Evolutionary conservation across 2,329 filamentous ascomycete species (phyloP).

Genomic region (Didymella pinodella): DNA sequence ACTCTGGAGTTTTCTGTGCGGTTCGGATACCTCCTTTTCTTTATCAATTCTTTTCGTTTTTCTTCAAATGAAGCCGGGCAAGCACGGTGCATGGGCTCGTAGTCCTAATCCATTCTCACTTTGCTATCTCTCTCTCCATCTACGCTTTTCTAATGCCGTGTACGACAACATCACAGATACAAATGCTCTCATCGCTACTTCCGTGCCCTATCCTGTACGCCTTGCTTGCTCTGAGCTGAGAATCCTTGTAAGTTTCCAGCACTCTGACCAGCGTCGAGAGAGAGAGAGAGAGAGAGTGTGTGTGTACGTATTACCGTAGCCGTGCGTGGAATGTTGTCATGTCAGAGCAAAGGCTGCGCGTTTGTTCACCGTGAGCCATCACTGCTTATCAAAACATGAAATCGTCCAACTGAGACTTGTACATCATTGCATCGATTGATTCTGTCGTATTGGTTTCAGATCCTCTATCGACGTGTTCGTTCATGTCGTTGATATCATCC

Average conservation of each 20-base stretch:
- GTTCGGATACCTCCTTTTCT: slow-evolving; percentile 16
- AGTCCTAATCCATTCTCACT: slow-evolving; percentile 14
- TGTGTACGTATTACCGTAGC: too few species aligned
- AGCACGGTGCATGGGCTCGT: not conserved
- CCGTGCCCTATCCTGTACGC: too few species aligned
- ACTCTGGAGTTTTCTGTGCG: not conserved
- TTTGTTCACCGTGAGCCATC: not conserved
- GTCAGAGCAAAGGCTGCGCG: not conserved
- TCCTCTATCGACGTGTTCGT: slow-evolving; percentile 26
- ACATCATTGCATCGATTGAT: not conserved
- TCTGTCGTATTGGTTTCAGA: slow-evolving; percentile 27
- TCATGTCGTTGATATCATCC: slow-evolving; percentile 51
- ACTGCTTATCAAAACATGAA: too few species aligned
- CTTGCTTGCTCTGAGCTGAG: too few species aligned
- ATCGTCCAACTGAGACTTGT: not conserved
- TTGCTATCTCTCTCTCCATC: slow-evolving; percentile 2
- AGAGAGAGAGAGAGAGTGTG: too few species aligned
- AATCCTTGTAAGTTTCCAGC: too few species aligned
- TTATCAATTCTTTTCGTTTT: too few species aligned
- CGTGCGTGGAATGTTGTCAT: not conserved
- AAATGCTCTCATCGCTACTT: too few species aligned
- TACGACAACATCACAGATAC: too few species aligned
- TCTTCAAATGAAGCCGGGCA: too few species aligned
- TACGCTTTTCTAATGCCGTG: too few species aligned
- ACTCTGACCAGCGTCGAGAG: too few species aligned